Evolutionary conservation across 371 early-diverging fungal species (phyloP), one percentile per base, ranked within the genome.

Genomic region (Basidiobolus meristosporus): DNA sequence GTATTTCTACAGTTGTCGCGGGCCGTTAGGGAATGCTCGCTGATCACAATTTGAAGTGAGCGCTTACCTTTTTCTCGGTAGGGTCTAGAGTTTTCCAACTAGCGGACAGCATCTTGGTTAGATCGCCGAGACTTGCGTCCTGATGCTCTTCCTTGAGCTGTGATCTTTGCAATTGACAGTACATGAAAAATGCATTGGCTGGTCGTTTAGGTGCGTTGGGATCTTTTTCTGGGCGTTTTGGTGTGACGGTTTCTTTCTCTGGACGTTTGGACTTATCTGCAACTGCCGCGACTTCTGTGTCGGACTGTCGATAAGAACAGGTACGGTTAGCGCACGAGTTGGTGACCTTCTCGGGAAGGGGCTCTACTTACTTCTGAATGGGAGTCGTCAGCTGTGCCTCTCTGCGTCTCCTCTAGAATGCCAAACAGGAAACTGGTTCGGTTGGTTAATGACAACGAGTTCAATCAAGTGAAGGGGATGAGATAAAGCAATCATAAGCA

Each of bases 201-300:
- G 73, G 71, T 0, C 73, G 59, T 55, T 66, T 68, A 15, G 76
- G 76, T 9, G 76, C 76, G 45, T 73, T 71, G 14, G 76, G 76
- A 48, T 75, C 76, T 36, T 59, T 63, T 32, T 62, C 19, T 12
- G n/a, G 37, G 14, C 12, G 21, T 29, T 21, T 36, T 35, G n/a
- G n/a, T n/a, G 15, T 41, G 6, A 31, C n/a, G 10, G n/a, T 31
- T 31, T 31, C 31, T n/a, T 12, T 37, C 43, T 10, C n/a, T n/a
- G n/a, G n/a, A n/a, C n/a, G n/a, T n/a, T 14, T 40, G 34, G 12
- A 40, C 31, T 34, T 36, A 17, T 43, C 38, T 18, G 18, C 21
- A 3, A 23, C 12, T 14, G 15, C 11, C n/a, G 20, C 38, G 22
- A 26, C 41, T 31, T 40, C 43, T 9, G n/a, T n/a, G n/a, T n/a